phyloP scores from a whole-genome alignment of 192 early-diverging fungal genomes.

The Podila epigama region DNA sequence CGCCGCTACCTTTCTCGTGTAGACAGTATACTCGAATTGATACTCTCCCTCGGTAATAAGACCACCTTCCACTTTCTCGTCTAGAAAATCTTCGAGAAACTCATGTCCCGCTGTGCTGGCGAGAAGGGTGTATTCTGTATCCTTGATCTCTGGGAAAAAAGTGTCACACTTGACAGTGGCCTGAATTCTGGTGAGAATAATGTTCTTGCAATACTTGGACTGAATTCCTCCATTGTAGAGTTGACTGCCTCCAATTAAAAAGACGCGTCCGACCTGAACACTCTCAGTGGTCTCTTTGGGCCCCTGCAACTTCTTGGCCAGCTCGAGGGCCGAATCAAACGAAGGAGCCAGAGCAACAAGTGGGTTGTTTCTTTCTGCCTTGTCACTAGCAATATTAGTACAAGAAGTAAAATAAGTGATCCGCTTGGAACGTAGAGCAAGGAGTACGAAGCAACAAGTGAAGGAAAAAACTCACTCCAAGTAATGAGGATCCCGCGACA shows the following conservation, averaged over 20 bases:
- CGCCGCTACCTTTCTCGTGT: too few relatives aligned
- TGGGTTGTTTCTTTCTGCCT: conserved; percentile 40
- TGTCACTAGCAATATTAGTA: conserved; percentile 9
- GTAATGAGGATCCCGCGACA: conserved; percentile 70
- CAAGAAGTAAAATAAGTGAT: background rate
- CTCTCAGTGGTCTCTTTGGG: background rate
- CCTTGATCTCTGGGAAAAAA: conserved; percentile 75
- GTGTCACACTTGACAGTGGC: conserved; percentile 74
- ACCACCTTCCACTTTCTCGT: conserved; percentile 35
- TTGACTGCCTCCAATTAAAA: conserved; percentile 82
- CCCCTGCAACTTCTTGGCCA: conserved; percentile 51
- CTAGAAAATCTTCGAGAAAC: conserved; percentile 22
- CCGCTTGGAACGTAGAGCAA: background rate
- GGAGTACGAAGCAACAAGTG: background rate
- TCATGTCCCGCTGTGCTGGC: conserved; percentile 10
- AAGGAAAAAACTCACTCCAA: conserved; percentile 32
- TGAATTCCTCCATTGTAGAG: conserved; percentile 77
- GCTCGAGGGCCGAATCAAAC: conserved; percentile 60
- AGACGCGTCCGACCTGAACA: conserved; percentile 57
- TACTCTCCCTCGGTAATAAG: conserved; percentile 27
- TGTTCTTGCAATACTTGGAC: conserved; percentile 58
- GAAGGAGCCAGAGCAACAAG: conserved; percentile 50
- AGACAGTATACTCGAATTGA: conserved; percentile 45
- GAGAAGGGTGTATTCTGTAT: conserved; percentile 15
- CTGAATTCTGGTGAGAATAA: conserved; percentile 77